Evolutionary conservation across 257 asterid species (phyloP).

Genomic region (Salvia rosmarinus): DNA sequence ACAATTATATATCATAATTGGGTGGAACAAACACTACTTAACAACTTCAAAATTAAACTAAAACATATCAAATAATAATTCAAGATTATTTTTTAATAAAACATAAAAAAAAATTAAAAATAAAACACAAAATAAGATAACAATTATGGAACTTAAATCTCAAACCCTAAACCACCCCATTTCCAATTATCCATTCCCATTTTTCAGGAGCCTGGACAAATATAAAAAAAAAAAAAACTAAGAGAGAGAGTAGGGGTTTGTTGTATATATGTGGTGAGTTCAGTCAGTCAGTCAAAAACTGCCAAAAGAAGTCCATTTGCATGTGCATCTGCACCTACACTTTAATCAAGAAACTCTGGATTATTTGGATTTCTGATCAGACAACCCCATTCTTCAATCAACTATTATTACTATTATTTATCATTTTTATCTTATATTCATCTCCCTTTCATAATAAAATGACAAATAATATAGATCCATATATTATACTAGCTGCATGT

Average conservation of each 20-base stretch:
- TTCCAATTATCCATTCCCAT: conserved; percentile 31
- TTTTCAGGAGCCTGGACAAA: conserved; percentile 39
- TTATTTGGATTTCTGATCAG: conserved; percentile 1
- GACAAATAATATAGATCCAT: neutral
- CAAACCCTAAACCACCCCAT: neutral
- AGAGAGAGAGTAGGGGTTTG: conserved; percentile 38
- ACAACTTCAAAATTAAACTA: too few relatives aligned
- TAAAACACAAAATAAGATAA: too few relatives aligned
- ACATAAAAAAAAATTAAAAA: too few relatives aligned
- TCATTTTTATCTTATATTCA: neutral
- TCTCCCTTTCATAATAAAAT: conserved; percentile 1
- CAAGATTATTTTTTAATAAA: too few relatives aligned
- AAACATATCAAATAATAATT: too few relatives aligned
- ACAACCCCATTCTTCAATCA: conserved; percentile 20
- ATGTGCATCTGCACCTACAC: conserved; percentile 37
- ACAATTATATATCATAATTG: too few relatives aligned
- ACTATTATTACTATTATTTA: neutral
- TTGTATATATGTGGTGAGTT: conserved; percentile 27
- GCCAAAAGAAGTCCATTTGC: conserved; percentile 53
- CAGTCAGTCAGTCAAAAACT: conserved; percentile 57
- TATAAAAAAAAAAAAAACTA: neutral
- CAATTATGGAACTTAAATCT: too few relatives aligned
- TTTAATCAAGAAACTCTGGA: conserved; percentile 37
- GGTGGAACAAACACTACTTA: too few relatives aligned
- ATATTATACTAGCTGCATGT: neutral